phyloP scores from a whole-genome alignment of 345 rosid species.

The Turnera subulata region DNA sequence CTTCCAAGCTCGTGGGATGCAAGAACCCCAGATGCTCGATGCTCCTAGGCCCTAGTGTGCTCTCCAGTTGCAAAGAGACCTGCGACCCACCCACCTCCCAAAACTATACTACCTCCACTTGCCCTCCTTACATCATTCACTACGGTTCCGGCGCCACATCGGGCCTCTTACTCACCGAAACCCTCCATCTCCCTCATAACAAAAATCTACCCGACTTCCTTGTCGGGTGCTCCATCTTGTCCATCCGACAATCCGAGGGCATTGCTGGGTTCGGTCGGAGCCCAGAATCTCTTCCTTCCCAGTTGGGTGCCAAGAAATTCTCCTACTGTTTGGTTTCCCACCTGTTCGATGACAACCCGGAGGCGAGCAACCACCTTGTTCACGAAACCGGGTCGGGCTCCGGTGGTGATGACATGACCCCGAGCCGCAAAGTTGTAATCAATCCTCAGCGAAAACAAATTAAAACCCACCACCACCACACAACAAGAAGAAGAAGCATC shows the following conservation, averaged over 20 bases:
- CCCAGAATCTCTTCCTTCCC: slow-evolving; percentile 58
- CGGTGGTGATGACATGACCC: no score
- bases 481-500: no score
- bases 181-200: slow-evolving; percentile 38
- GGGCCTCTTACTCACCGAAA: slow-evolving; percentile 56
- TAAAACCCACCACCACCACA: no score
- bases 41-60: slow-evolving; percentile 41
- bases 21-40: slow-evolving; percentile 55
- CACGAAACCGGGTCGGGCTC: no score
- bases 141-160: slow-evolving; percentile 71
- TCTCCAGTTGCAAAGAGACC: slow-evolving; percentile 33
- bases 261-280: slow-evolving; percentile 84
- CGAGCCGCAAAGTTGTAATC: slow-evolving; percentile 3
- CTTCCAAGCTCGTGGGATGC: slow-evolving; percentile 55
- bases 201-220: slow-evolving; percentile 43
- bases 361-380: no score
- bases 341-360: slow-evolving; percentile 7
- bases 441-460: background rate
- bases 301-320: slow-evolving; percentile 58
- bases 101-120: slow-evolving; percentile 46
- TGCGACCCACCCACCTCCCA: slow-evolving; percentile 29
- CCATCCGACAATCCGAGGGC: slow-evolving; percentile 74
- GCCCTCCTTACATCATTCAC: slow-evolving; percentile 67
- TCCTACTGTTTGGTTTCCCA: slow-evolving; percentile 73
- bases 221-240: slow-evolving; percentile 68